Evolutionary conservation across 139 green algal genomes (phyloP), one percentile per base, ranked within the genome.

Genomic region (Chlamydomonas applanata): DNA sequence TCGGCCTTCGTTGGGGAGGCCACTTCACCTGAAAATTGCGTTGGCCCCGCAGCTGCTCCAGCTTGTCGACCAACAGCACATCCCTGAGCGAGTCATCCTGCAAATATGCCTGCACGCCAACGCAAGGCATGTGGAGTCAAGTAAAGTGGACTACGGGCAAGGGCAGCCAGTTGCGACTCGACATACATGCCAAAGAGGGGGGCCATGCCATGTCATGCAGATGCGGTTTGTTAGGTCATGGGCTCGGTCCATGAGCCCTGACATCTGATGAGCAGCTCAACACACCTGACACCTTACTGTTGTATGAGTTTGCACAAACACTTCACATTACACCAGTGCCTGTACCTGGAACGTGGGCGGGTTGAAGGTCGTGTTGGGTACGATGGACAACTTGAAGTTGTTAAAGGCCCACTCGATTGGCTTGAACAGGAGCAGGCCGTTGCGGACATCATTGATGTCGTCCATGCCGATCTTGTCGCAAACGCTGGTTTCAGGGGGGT

Each of bases 401-500:
- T 73, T 34, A 61, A 73, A 73, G 20, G 67, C 67, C 67, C 67
- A 73, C 44, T 61, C 40, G 44, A 73, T 73, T 34, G 67, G 67
- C 67, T 73, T 73, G 36, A 73, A 73, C 40, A 73, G 67, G 35
- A 73, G 67, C 44, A 73, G 44, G 29, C 67, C 67, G 35, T 73
- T 73, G 40, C 67, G 19, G 67, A 73, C 52, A n/a, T 57, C 46
- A 73, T 73, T 45, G 52, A 73, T 73, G 67, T 62, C 57, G 67
- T 45, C 29, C 40, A 35, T 62, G 33, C 27, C 67, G 57, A 73
- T n/a, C 25, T 45, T 53, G 36, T 33, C 20, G 52, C 67, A 34
- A 73, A 59, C 22, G 35, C 33, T 73, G 22, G 7, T 36, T 34
- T 45, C 19, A 36, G 27, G 22, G 45, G n/a, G 67, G 20, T 30